Conservation (phyloP, 2,329 filamentous ascomycete species). For the Fusarium denticulatum region DNA sequence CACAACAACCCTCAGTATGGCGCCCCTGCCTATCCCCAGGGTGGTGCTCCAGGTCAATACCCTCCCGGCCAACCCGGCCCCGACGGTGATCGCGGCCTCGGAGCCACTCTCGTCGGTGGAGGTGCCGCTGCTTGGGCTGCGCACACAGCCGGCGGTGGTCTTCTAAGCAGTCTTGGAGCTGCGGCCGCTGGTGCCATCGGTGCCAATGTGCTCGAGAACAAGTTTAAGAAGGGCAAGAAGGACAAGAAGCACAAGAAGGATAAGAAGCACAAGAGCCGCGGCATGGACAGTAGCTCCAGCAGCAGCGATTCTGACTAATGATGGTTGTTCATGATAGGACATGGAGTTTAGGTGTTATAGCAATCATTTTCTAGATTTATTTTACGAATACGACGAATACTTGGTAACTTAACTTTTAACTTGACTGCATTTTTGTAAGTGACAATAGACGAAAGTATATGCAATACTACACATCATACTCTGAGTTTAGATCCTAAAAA, state of each 20-base stretch:
- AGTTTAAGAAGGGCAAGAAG: conserved; percentile 49
- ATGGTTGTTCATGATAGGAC: background rate
- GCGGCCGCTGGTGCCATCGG: conserved; percentile 64
- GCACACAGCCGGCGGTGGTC: conserved; percentile 63
- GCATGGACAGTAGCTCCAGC: conserved; percentile 35
- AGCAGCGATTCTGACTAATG: conserved; percentile 45
- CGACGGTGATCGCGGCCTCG: conserved; percentile 64
- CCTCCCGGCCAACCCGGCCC: conserved; percentile 45
- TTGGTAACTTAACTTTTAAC: background rate
- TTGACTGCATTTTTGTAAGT: background rate
- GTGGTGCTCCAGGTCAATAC: conserved; percentile 38
- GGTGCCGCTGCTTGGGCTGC: conserved; percentile 65
- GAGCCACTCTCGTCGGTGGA: conserved; percentile 62
- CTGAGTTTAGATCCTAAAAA: background rate
- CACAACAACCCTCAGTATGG: conserved; percentile 37
- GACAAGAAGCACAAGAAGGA: conserved; percentile 47
- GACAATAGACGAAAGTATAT: background rate
- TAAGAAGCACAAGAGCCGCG: conserved; percentile 40
- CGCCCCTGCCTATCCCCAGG: conserved; percentile 40
- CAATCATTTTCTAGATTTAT: background rate
- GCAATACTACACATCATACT: background rate
- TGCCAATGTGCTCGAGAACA: conserved; percentile 62
- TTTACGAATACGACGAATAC: background rate
- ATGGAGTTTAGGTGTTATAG: conserved; percentile 25
- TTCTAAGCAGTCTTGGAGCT: conserved; percentile 61